A percentile compares a stretch with the other conserved stretches of the same genome.
Conservation (phyloP, 2,329 filamentous ascomycete species). For the Verticillium nubilum region DNA sequence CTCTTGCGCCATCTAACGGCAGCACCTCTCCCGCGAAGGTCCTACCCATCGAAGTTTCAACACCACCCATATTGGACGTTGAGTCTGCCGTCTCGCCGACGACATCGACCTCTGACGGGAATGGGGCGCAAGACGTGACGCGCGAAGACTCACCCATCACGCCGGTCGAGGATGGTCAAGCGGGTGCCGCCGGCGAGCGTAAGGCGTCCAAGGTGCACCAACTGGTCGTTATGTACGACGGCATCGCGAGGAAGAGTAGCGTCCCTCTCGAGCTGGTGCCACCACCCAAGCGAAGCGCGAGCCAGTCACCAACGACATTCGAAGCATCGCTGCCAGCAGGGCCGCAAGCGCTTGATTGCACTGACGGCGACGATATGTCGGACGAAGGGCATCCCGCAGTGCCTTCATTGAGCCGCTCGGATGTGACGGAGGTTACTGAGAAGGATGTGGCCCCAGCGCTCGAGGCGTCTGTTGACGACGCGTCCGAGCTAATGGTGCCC, state of each 20-base stretch:
- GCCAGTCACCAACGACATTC: neutral
- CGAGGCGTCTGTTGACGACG: neutral
- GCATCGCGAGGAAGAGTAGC: conserved; percentile 23
- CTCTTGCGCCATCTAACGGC: neutral
- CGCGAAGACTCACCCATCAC: conserved; percentile 37
- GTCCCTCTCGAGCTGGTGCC: neutral
- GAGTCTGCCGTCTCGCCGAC: neutral
- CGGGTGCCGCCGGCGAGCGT: conserved; percentile 16
- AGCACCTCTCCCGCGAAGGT: neutral
- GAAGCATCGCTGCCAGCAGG: neutral
- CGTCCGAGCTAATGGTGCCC: too few relatives aligned
- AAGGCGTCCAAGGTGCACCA: conserved; percentile 42
- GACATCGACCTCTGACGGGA: conserved; percentile 8
- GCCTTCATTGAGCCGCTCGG: neutral
- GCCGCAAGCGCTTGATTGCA: neutral
- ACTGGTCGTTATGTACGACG: conserved; percentile 45
- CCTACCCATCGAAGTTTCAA: neutral
- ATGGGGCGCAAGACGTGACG: conserved; percentile 18
- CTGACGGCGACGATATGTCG: neutral
- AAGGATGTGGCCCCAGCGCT: neutral
- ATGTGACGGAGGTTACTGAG: neutral
- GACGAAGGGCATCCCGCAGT: neutral
- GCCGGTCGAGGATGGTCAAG: conserved; percentile 36
- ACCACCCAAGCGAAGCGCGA: conserved; percentile 2
- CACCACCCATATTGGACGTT: conserved; percentile 3